phyloP scores from a whole-genome alignment of 345 rosid species.

The Populus euphratica region DNA sequence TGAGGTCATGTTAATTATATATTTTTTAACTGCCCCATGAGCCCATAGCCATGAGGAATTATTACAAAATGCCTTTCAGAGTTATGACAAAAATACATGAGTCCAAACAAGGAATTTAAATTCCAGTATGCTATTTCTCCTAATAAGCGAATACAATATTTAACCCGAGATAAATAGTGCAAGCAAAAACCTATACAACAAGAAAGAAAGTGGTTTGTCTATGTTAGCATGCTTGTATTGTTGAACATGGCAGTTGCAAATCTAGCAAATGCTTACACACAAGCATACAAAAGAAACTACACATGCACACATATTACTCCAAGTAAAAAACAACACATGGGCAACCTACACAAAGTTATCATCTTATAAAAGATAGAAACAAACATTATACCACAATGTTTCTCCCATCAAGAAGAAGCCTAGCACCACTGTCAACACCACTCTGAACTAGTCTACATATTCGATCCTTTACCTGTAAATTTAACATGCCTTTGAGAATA shows the following conservation, averaged over 20 bases:
- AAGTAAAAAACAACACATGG: background rate
- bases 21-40: background rate
- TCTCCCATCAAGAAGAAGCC: slow-evolving; percentile 84
- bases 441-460: slow-evolving; percentile 69
- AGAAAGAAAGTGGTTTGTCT: background rate
- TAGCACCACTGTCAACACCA: slow-evolving; percentile 85
- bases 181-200: background rate
- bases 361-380: background rate
- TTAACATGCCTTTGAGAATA: background rate
- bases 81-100: too few relatives aligned
- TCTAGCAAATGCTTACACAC: background rate
- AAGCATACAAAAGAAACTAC: background rate
- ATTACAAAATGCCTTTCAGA: background rate
- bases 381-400: slow-evolving; percentile 52
- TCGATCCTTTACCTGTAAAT: slow-evolving; percentile 82
- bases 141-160: background rate
- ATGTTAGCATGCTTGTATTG: background rate
- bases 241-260: background rate
- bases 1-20: background rate
- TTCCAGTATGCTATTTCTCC: background rate
- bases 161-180: background rate
- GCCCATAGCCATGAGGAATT: background rate
- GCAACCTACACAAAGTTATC: background rate
- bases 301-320: background rate
- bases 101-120: background rate